Base-by-base conservation (phyloP, 2,329 filamentous ascomycete genomes). In the Metarhizium anisopliae region DNA sequence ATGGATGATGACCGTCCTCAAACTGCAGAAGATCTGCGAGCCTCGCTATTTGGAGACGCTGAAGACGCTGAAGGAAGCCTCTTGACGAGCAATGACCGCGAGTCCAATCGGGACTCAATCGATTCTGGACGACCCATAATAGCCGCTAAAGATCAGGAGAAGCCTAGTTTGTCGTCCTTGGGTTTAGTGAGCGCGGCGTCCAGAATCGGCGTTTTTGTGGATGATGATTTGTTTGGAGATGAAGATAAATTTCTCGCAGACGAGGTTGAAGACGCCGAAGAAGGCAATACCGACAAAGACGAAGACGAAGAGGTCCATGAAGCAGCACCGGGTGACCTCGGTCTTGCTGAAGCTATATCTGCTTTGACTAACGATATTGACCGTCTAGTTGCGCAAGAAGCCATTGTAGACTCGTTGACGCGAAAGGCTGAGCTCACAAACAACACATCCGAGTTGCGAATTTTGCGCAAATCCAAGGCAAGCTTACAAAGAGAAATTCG, bases 401-500 rank as follows among this genome's bases (percentile, higher is more conserved):
- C 88, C 2, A 89, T 99, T 18, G 84, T 99, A 18, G 90, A 96
- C 63, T 95, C 93, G 1, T 74, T 99, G 56, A 94, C 90, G 2
- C 84, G 89, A 56, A 99, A 99, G 72, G 94, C 95, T 0, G 94
- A 99, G 68, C 76, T 99, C 53, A 99, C 94, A 2, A 99, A 99
- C 68, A 99, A 99, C 67, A 91, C 87, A 14, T 90, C 93, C 2
- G 94, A 99, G 69, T 70, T 99, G 53, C 83, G 94, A 38, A 97
- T 99, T 59, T 71, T 99, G 52, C 85, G 87, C 55, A 99, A 99
- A 70, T 96, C 91, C 1, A 96, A 94, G 69, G 86, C 91, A 36
- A 99, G 94, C 70, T 75, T 99, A 56, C 89, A 95, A 65, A 82
- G 94, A 61, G 94, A 99, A 70, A 91, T 97, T 55, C 83, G 90